Base-by-base conservation (phyloP, 1,139 yeast genomes). In the Yamadazyma pseudoaaseri region DNA sequence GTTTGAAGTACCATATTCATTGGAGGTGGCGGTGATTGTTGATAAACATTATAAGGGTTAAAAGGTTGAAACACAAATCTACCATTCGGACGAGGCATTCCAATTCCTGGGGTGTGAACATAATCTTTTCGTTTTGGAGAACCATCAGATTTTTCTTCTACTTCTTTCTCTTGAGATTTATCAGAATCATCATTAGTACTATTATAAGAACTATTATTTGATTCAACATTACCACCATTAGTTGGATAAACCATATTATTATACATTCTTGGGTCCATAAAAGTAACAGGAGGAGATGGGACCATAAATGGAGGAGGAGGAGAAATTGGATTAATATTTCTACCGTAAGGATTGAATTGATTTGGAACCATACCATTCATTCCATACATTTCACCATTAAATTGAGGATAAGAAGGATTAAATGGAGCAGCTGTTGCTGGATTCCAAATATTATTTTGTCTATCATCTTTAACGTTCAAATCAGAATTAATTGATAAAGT, bases 361-460 rank as follows among this genome's bases (percentile, higher is more conserved):
- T 51, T 48, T 20, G 51, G 48, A 3, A 23, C 13, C 27, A 29
- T 29, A 6, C 23, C 23, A 6, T 26, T 26, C 26, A 28, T 28
- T 12, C 20, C 16, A 13, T 29, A 24, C 16, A 24, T 11, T 10
- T 22, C 25, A 9, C 16, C 9, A 14, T 6, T 8, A 7, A 7
- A 12, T 7, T 6, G 25, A 22, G 7, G 10, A 12, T 18, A 12
- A 12, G 26, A 20, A 16, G 85, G 81, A 12, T 78, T 76, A 48
- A 79, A 79, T 2, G 79, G 58, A 9, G 79, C 57, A 2, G 81
- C 79, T 12, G 81, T 60, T 3, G 83, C 84, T 0, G 84, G 84
- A 50, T 79, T 78, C 86, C 86, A 80, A 44, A 78, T 74, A 46
- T 63, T 72, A 22, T 27, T 31, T 9, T 9, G n/a, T 18, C 42